A percentile compares a stretch with the other conserved stretches of the same genome.
Conservation (phyloP, 805 yeast genomes). For the Kregervanrija fluxuum region DNA sequence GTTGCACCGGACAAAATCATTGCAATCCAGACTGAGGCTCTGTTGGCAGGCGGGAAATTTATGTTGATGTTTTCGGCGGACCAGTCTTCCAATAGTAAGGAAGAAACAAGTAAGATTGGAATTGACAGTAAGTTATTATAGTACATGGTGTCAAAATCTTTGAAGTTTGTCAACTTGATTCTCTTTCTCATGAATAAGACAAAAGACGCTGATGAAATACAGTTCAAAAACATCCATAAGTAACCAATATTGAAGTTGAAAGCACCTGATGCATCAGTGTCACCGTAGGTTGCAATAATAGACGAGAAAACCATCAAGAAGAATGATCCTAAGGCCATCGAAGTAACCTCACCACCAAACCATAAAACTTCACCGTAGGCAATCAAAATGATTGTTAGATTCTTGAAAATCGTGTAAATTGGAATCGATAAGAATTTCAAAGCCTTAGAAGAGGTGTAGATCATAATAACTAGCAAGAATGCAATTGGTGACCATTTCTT, state of each 20-base stretch:
- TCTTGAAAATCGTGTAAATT: conserved; percentile 96
- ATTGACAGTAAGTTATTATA: conserved; percentile 92
- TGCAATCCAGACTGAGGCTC: conserved; percentile 63
- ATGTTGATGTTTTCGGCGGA: conserved; percentile 62
- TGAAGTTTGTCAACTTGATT: conserved; percentile 93
- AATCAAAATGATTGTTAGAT: conserved; percentile 89
- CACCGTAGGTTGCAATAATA: conserved; percentile 90
- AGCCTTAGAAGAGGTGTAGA: conserved; percentile 94
- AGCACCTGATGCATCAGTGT: conserved; percentile 32
- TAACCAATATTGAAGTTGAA: conserved; percentile 64
- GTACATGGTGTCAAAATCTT: conserved; percentile 96
- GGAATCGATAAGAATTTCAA: conserved; percentile 87
- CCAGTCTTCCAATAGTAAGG: conserved; percentile 90
- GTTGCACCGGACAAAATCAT: conserved; percentile 92
- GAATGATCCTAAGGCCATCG: conserved; percentile 87
- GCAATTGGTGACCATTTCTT: conserved; percentile 96
- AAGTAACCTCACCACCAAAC: conserved; percentile 89
- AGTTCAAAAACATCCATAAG: conserved; percentile 95
- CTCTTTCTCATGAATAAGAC: conserved; percentile 96
- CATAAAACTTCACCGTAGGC: conserved; percentile 98
- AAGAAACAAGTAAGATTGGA: conserved; percentile 74
- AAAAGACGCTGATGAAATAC: conserved; percentile 89
- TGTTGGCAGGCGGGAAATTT: conserved; percentile 73
- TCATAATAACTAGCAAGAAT: conserved; percentile 81
- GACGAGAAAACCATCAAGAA: conserved; percentile 90